These are phyloP conservation scores for Phaeophleospora eucalypticola DNA, from an alignment of 2,329 filamentous ascomycete genomes.

Conservation along the genomic window DNA sequence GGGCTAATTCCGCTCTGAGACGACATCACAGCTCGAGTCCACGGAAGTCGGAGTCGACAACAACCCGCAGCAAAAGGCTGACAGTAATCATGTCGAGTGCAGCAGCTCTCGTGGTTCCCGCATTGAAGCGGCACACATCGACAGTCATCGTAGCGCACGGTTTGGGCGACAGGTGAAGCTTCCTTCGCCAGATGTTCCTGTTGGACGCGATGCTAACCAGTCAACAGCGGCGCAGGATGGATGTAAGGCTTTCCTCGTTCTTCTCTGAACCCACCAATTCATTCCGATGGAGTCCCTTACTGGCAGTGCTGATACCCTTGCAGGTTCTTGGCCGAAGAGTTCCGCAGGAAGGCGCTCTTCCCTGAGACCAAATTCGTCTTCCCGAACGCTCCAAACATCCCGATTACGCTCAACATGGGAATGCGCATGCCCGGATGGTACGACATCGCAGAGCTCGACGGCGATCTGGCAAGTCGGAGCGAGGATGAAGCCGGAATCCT, in stretches of 20 bases:
- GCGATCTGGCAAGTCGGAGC: conserved; percentile 43
- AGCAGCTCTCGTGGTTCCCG: conserved; percentile 66
- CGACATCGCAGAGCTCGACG: conserved; percentile 60
- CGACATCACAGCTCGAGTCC: background rate
- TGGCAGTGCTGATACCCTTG: no score
- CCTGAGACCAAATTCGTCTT: conserved; percentile 91
- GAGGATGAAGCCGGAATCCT: conserved; percentile 73
- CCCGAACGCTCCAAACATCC: conserved; percentile 55
- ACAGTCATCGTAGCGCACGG: conserved; percentile 95
- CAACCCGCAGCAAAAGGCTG: background rate
- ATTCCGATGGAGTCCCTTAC: no score
- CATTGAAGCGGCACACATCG: conserved; percentile 78
- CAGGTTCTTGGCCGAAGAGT: no score
- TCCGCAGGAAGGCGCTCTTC: conserved; percentile 57
- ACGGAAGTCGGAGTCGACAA: background rate
- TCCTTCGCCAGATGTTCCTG: conserved; percentile 1
- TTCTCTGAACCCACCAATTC: no score
- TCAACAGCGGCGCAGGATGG: conserved; percentile 63
- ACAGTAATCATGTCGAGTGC: conserved; percentile 28
- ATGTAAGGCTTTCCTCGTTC: background rate
- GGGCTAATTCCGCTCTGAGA: background rate
- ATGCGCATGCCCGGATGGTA: conserved; percentile 83
- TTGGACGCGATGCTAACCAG: conserved; percentile 7
- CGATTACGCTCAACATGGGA: conserved; percentile 57
- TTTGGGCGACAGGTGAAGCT: conserved; percentile 67